A percentile compares a stretch with the other conserved stretches of the same genome.
phyloP scores from a whole-genome alignment of 768 basidiomycete genomes.

The Mrakia hoshinonis region DNA sequence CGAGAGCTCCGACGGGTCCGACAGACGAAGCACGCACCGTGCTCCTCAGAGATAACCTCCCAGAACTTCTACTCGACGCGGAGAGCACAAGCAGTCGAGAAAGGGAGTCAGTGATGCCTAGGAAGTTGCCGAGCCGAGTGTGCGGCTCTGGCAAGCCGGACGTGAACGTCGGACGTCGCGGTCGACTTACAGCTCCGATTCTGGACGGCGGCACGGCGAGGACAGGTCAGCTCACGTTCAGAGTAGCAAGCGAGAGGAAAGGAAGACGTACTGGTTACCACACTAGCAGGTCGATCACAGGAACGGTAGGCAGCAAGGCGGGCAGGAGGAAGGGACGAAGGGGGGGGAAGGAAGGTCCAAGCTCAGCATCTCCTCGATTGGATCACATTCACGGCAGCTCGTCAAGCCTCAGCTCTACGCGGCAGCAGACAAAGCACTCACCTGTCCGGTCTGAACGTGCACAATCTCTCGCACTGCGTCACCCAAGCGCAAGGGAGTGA shows the following conservation, averaged over 20 bases:
- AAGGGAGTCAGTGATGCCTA: not conserved
- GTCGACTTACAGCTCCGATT: conserved; percentile 33
- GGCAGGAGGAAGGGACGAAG: not conserved
- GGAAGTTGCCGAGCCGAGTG: too few relatives aligned
- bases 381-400: not conserved
- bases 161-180: not conserved
- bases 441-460: conserved; percentile 98
- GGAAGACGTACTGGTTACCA: conserved; percentile 86
- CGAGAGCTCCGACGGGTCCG: not conserved
- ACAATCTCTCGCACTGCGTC: conserved; percentile 78
- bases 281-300: too few relatives aligned
- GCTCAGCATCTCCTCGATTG: not conserved
- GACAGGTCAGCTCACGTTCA: not conserved
- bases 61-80: conserved; percentile 40
- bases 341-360: not conserved
- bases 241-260: not conserved
- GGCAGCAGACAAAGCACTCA: conserved; percentile 40
- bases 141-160: too few relatives aligned
- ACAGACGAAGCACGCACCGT: conserved; percentile 4
- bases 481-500: not conserved
- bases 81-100: not conserved
- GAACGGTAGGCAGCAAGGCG: not conserved
- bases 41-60: conserved; percentile 94
- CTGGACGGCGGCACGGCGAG: not conserved
- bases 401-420: not conserved